Percentiles rank a stretch among this genome's conserved stretches.
phyloP scores from a whole-genome alignment of 495 filamentous ascomycete genomes.

The Neurospora sublineolata region DNA sequence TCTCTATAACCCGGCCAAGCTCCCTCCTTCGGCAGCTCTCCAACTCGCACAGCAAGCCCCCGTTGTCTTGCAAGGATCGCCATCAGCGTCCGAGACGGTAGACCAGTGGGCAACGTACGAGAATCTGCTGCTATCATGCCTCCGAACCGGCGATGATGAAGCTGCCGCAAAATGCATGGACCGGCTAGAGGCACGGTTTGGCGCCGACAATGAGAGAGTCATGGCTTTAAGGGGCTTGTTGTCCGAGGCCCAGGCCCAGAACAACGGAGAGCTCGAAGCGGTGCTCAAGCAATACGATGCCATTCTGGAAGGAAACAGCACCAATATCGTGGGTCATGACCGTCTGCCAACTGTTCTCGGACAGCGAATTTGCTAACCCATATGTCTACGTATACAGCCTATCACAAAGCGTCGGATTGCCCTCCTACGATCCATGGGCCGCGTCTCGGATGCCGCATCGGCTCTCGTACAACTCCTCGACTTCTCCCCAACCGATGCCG shows the following conservation, averaged over 20 bases:
- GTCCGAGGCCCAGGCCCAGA: conserved; percentile 69
- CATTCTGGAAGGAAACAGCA: conserved; percentile 58
- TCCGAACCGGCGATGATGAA: conserved; percentile 74
- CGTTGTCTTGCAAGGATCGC: conserved; percentile 43
- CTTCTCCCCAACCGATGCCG: conserved; percentile 77
- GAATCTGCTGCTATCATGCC: conserved; percentile 69
- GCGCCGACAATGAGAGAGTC: conserved; percentile 66
- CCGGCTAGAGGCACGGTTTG: conserved; percentile 67
- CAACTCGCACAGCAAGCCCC: conserved; percentile 71
- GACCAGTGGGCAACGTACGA: conserved; percentile 77
- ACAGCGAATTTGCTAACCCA: conserved; percentile 10
- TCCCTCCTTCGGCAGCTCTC: conserved; percentile 44
- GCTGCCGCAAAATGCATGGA: conserved; percentile 65
- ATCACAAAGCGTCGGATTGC: conserved; percentile 79
- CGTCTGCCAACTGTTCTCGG: background rate
- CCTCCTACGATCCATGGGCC: conserved; percentile 60
- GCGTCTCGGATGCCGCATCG: conserved; percentile 58
- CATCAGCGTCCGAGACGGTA: conserved; percentile 51
- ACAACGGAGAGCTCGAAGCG: conserved; percentile 48
- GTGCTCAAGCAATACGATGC: conserved; percentile 68
- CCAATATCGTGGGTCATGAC: conserved; percentile 58
- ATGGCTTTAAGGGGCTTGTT: conserved; percentile 73
- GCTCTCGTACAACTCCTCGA: conserved; percentile 65
- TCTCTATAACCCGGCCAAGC: conserved; percentile 36
- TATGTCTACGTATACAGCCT: conserved; percentile 38